phyloP scores from a whole-genome alignment of 305 asterid genomes.

The Andrographis paniculata region DNA sequence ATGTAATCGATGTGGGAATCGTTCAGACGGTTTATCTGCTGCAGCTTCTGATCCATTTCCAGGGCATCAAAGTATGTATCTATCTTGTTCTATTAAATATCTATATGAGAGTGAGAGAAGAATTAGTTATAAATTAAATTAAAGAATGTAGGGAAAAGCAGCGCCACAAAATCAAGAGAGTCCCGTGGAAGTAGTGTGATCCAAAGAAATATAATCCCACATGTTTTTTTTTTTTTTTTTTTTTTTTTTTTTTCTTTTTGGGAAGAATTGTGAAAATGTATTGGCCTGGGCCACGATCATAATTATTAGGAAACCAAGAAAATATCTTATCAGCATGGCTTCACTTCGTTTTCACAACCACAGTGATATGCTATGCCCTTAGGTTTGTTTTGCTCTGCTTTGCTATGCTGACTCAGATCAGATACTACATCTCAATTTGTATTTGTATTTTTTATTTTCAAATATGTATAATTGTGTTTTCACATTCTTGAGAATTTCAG shows the following conservation, averaged over 20 bases:
- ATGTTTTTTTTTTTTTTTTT: background rate
- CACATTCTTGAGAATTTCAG: no score
- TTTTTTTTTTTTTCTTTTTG: background rate
- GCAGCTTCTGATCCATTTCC: background rate
- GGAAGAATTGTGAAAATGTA: background rate
- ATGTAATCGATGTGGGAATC: slow-evolving; percentile 60
- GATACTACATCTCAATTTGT: no score
- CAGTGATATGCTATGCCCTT: background rate
- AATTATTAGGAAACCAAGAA: no score
- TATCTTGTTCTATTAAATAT: no score
- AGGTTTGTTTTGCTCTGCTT: background rate
- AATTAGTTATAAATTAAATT: no score
- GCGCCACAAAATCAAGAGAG: no score
- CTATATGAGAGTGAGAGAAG: no score
- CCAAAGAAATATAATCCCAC: background rate
- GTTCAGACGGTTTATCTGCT: slow-evolving; percentile 39
- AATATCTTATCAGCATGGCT: background rate
- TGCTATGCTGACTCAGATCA: background rate
- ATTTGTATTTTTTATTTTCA: no score
- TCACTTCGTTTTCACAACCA: background rate
- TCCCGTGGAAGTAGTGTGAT: background rate
- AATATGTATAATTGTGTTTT: no score
- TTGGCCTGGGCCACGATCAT: background rate
- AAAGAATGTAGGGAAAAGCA: no score
- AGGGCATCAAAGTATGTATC: background rate